Evolutionary conservation across 2,329 filamentous ascomycete genomes (phyloP).

Genomic region (Talaromyces sp.): DNA sequence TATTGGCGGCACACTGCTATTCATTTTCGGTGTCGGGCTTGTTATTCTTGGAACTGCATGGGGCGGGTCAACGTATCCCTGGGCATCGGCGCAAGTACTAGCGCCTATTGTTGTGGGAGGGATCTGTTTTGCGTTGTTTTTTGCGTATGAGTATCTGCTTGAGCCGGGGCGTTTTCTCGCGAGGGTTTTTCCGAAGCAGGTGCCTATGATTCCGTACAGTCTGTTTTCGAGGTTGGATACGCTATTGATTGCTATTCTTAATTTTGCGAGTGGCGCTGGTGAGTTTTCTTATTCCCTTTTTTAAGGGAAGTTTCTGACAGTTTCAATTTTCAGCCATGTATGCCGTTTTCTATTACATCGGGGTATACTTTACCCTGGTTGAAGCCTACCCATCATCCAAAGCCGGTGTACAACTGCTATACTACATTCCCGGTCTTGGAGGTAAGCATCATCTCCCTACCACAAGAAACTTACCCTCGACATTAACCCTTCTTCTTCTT

Average conservation of each 20-base stretch:
- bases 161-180: slow-evolving; percentile 45
- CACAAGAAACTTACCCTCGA: background rate
- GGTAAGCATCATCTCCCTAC: slow-evolving; percentile 30
- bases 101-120: slow-evolving; percentile 45
- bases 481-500: too few relatives aligned
- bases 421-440: slow-evolving; percentile 60
- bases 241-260: slow-evolving; percentile 57
- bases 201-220: slow-evolving; percentile 60
- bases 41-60: slow-evolving; percentile 53
- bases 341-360: slow-evolving; percentile 63
- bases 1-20: slow-evolving; percentile 52
- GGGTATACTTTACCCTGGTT: slow-evolving; percentile 63
- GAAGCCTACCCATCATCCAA: slow-evolving; percentile 47
- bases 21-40: slow-evolving; percentile 51
- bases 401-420: slow-evolving; percentile 56
- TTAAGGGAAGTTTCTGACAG: slow-evolving; percentile 30
- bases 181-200: slow-evolving; percentile 48
- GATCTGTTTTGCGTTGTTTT: slow-evolving; percentile 38
- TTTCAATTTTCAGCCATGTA: slow-evolving; percentile 30
- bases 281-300: slow-evolving; percentile 55
- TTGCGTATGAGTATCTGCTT: slow-evolving; percentile 53
- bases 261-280: slow-evolving; percentile 54
- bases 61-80: slow-evolving; percentile 51
- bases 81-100: slow-evolving; percentile 47
- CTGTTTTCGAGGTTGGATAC: slow-evolving; percentile 56